Evolutionary conservation across 1,284 basidiomycete genomes (phyloP).

Genomic region (Schizophyllum commune): DNA sequence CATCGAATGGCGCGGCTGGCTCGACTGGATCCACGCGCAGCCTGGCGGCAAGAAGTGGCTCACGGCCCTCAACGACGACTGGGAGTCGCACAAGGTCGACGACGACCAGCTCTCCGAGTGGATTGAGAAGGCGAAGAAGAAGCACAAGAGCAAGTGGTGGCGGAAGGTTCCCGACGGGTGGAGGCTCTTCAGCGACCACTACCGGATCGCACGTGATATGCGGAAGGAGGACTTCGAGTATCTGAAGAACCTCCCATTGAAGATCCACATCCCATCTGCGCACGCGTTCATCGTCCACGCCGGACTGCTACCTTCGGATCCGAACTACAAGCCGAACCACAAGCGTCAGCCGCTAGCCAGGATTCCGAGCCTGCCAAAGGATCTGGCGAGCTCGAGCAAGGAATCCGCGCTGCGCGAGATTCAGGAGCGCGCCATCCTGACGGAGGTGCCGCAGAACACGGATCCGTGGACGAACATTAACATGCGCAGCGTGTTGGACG

Average conservation of each 20-base stretch:
- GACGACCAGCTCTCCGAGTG: constrained; percentile 35
- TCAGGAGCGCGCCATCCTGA: constrained; percentile 57
- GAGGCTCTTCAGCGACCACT: constrained; percentile 72
- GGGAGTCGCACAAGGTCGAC: constrained; percentile 25
- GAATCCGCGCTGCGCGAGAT: constrained; percentile 29
- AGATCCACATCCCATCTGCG: constrained; percentile 68
- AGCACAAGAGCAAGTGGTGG: constrained; percentile 40
- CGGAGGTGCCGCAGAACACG: constrained; percentile 62
- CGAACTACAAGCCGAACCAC: constrained; percentile 38
- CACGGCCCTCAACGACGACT: constrained; percentile 32
- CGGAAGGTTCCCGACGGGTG: constrained; percentile 53
- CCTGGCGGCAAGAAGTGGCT: constrained; percentile 48
- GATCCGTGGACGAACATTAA: constrained; percentile 73
- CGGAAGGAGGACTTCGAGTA: constrained; percentile 55
- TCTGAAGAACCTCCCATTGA: constrained; percentile 61
- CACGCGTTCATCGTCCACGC: constrained; percentile 80
- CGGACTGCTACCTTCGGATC: constrained; percentile 70
- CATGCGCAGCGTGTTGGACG: constrained; percentile 54
- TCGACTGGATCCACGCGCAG: constrained; percentile 50
- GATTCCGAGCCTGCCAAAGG: constrained; percentile 32
- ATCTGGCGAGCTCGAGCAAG: constrained; percentile 3
- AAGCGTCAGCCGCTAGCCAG: constrained; percentile 60
- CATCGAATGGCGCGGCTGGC: constrained; percentile 82
- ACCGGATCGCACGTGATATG: constrained; percentile 62
- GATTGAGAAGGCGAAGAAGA: constrained; percentile 27